phyloP scores from a whole-genome alignment of 2,329 filamentous ascomycete genomes.

The Ramularia endophylla region DNA sequence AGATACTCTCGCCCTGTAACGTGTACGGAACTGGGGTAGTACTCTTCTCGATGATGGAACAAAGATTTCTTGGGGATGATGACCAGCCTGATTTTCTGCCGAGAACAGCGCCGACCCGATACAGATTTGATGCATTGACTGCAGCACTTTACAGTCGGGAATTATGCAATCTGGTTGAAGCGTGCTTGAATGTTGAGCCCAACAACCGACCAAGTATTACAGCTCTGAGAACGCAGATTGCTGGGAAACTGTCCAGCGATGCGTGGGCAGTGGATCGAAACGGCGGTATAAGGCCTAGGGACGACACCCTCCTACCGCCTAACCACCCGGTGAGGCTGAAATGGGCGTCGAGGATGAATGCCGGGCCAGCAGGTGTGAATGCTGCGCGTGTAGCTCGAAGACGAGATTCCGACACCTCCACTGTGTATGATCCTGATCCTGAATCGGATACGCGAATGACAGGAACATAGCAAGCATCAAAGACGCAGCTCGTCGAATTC shows the following conservation, averaged over 20 bases:
- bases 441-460: too few species aligned
- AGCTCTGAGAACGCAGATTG: too few species aligned
- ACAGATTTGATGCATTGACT: not conserved
- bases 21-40: conserved; percentile 14
- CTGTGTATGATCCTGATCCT: too few species aligned
- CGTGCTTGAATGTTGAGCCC: conserved; percentile 6
- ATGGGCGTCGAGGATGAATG: not conserved
- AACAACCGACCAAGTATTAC: conserved; percentile 4
- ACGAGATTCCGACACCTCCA: too few species aligned
- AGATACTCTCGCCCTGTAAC: conserved; percentile 12
- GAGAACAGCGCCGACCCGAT: not conserved
- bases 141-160: not conserved
- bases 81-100: conserved; percentile 8
- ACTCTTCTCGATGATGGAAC: conserved; percentile 4
- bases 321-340: not conserved
- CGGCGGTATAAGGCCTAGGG: not conserved
- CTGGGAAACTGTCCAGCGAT: too few species aligned
- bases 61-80: not conserved
- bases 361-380: not conserved
- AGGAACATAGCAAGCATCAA: too few species aligned
- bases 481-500: conserved; percentile 35
- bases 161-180: conserved; percentile 7
- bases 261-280: not conserved
- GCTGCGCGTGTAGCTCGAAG: not conserved
- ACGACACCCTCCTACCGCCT: conserved; percentile 1